These are phyloP conservation scores for Corymbia calophylla DNA, from an alignment of 441 rosid species.

Conservation along the genomic window DNA sequence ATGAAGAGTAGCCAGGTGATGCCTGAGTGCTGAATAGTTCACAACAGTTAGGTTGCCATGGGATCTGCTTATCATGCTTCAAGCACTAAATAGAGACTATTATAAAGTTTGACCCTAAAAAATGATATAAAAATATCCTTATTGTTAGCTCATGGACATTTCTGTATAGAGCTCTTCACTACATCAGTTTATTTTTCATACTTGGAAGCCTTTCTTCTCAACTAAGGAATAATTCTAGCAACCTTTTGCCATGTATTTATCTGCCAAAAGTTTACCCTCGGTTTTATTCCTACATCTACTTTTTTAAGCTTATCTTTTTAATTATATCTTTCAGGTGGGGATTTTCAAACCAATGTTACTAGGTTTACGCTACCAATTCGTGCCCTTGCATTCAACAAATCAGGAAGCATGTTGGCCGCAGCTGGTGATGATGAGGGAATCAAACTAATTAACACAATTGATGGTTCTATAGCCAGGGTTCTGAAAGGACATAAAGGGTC, in stretches of 20 bases:
- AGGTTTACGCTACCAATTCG: constrained; percentile 95
- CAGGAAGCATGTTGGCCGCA: constrained; percentile 88
- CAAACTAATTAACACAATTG: constrained; percentile 83
- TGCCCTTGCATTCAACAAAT: constrained; percentile 69
- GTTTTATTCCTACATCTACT: neutral
- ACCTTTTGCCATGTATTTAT: neutral
- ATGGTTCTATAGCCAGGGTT: constrained; percentile 88
- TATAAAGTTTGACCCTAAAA: neutral
- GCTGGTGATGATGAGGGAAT: constrained; percentile 98
- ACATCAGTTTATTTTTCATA: neutral
- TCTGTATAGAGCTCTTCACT: neutral
- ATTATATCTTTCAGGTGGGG: constrained; percentile 51
- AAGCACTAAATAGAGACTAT: neutral
- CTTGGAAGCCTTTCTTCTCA: neutral
- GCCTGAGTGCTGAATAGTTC: neutral
- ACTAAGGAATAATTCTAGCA: neutral
- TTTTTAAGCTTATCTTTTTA: neutral
- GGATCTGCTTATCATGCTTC: neutral
- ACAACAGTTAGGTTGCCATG: neutral
- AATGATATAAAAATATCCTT: neutral
- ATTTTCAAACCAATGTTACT: constrained; percentile 83
- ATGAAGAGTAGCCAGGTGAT: neutral
- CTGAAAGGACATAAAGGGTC: constrained; percentile 86
- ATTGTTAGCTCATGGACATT: neutral
- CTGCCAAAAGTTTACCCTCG: neutral